Evolutionary conservation across 495 filamentous ascomycete species (phyloP), one percentile per base, ranked within the genome.

Genomic region (Penicillium pancosmium): DNA sequence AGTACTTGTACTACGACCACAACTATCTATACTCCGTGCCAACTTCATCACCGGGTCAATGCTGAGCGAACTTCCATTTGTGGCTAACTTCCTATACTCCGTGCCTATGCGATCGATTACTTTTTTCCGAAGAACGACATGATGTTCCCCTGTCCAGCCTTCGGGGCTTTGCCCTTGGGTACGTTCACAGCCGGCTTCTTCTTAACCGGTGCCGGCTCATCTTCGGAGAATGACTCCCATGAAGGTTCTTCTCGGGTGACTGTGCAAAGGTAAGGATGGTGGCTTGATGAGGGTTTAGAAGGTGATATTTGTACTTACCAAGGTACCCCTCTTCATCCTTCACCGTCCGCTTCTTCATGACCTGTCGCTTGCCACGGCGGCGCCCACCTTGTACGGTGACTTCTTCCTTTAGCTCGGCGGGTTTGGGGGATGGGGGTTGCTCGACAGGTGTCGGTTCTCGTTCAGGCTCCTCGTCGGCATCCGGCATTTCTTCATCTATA

Each of bases 181-280:
- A 79, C 75, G 62, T 70, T 75, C 21, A 76, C 69, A 0, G 65
- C 68, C 49, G 83, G 88, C 38, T 83, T 79, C 70, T 88, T 89
- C 63, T 88, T 84, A 41, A 78, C 75, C 18, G 82, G 76, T 16
- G 82, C 79, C 50, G 93, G 91, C 61, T 97, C 94, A 66, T 95
- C 92, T 62, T 93, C 90, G 3, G 92, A 96, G 78, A 95, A 98
- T 5, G 91, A 96, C 72, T 98, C 94, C 94, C 94, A 98, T 1
- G 81, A 86, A 1, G 84, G 77, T 68, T 97, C 93, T 66, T 93
- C 89, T 62, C 87, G 88, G 12, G 94, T 98, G 16, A 98, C 94
- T 96, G 65, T n/a, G 33, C 33, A 59, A 64, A 56, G 59, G 65
- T 63, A 62, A 64, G 69, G 52, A 70, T 34, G 19, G 51, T 49